Evolutionary conservation across 345 rosid species (phyloP).

Genomic region (Physaria fendleri): DNA sequence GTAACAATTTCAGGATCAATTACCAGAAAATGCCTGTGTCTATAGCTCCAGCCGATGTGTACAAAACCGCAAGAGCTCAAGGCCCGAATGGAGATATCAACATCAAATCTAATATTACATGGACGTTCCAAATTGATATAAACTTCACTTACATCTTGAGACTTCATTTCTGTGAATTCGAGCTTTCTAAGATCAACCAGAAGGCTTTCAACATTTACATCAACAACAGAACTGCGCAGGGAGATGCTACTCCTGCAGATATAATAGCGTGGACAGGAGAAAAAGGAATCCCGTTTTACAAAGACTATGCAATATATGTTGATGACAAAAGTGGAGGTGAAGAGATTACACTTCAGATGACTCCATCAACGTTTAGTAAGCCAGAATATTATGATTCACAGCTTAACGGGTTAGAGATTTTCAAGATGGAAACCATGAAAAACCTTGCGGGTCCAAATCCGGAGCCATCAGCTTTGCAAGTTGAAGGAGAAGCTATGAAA

Average conservation of each 20-base stretch:
- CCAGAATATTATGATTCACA: conserved; percentile 46
- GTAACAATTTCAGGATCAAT: conserved; percentile 20
- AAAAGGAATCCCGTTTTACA: conserved; percentile 42
- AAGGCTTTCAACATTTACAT: conserved; percentile 56
- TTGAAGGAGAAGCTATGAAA: conserved; percentile 10
- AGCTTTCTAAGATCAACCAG: conserved; percentile 40
- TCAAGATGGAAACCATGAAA: conserved; percentile 45
- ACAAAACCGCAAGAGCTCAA: conserved; percentile 54
- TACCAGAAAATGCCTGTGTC: conserved; percentile 36
- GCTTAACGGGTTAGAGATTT: conserved; percentile 71
- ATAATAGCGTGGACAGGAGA: conserved; percentile 48
- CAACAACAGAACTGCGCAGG: conserved; percentile 56
- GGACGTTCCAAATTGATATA: conserved; percentile 62
- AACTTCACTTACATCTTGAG: conserved; percentile 62
- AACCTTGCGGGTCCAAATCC: conserved; percentile 71
- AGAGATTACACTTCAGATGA: conserved; percentile 39
- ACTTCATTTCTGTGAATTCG: conserved; percentile 71
- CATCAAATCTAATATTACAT: conserved; percentile 51
- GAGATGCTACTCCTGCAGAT: conserved; percentile 39
- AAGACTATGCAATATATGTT: conserved; percentile 49
- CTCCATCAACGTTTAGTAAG: conserved; percentile 35
- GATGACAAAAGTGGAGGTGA: conserved; percentile 36
- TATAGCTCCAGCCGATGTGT: conserved; percentile 53
- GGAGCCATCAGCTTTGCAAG: conserved; percentile 44
- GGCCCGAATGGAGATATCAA: conserved; percentile 38